These are phyloP conservation scores for Circinella umbellata DNA, from an alignment of 371 early-diverging fungal species.

Conservation along the genomic window DNA sequence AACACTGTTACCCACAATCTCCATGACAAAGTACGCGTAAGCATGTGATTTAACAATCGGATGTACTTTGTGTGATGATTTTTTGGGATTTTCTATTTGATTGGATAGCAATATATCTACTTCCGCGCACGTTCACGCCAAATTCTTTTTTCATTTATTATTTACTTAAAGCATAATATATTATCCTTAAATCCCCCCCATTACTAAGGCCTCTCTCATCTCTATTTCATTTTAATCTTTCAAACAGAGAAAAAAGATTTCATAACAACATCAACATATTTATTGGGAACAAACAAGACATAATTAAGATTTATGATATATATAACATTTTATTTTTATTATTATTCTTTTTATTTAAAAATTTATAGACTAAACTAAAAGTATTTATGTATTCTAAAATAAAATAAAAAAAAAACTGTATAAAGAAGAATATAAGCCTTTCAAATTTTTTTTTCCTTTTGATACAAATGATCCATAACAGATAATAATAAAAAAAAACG, in stretches of 20 bases:
- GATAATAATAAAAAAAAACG: neutral
- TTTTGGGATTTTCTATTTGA: neutral
- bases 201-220: neutral
- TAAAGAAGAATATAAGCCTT: no score
- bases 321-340: no score
- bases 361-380: no score
- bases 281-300: no score
- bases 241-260: neutral
- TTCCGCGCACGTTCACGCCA: constrained; percentile 6
- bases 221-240: no score
- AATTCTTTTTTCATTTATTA: neutral
- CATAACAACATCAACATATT: no score
- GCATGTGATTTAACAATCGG: neutral
- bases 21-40: neutral
- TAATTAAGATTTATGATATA: no score
- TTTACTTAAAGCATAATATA: neutral
- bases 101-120: neutral
- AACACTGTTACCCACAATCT: neutral
- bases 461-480: neutral
- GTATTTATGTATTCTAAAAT: no score
- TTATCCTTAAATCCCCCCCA: neutral
- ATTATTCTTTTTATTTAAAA: no score
- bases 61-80: no score
- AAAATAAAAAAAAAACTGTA: no score
- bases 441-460: no score